Evolutionary conservation across 1,284 basidiomycete species (phyloP).

Genomic region (Melampsora medusae): DNA sequence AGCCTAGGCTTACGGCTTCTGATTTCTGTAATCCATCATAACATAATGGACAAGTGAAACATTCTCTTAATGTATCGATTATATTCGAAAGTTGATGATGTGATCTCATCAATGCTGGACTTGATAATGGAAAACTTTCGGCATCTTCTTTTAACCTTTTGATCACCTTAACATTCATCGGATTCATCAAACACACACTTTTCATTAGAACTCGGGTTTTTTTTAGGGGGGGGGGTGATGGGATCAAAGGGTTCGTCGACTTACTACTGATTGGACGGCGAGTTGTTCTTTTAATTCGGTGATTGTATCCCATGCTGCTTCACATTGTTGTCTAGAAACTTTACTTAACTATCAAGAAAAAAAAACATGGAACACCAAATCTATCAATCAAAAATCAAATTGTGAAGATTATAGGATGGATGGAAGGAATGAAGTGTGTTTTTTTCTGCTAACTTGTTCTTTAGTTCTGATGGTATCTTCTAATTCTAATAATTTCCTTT

Average conservation of each 20-base stretch:
- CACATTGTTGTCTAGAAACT: conserved; percentile 31
- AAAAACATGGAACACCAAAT: background rate
- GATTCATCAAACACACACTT: background rate
- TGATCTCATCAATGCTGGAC: conserved; percentile 13
- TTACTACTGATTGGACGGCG: conserved; percentile 32
- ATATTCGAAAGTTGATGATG: conserved; percentile 21
- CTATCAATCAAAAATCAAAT: background rate
- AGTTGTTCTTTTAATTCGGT: conserved; percentile 28
- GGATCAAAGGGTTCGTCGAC: background rate
- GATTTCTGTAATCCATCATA: conserved; percentile 24
- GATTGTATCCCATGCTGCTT: conserved; percentile 36
- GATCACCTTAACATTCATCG: conserved; percentile 8
- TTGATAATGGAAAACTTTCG: conserved; percentile 26
- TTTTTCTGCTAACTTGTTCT: conserved; percentile 8
- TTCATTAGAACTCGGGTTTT: background rate
- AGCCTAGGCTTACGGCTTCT: conserved; percentile 38
- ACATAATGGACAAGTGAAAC: conserved; percentile 42
- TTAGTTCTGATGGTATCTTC: conserved; percentile 26
- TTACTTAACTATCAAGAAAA: conserved; percentile 24
- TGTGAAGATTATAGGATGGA: too few relatives aligned
- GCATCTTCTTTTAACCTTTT: conserved; percentile 35
- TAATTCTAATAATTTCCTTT: conserved; percentile 19
- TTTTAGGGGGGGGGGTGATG: background rate
- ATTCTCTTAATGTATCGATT: conserved; percentile 36
- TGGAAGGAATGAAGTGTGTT: too few relatives aligned